Evolutionary conservation across 1,284 basidiomycete species (phyloP), one percentile per base, ranked within the genome.

Genomic region (Singerocomus rubriflavus): DNA sequence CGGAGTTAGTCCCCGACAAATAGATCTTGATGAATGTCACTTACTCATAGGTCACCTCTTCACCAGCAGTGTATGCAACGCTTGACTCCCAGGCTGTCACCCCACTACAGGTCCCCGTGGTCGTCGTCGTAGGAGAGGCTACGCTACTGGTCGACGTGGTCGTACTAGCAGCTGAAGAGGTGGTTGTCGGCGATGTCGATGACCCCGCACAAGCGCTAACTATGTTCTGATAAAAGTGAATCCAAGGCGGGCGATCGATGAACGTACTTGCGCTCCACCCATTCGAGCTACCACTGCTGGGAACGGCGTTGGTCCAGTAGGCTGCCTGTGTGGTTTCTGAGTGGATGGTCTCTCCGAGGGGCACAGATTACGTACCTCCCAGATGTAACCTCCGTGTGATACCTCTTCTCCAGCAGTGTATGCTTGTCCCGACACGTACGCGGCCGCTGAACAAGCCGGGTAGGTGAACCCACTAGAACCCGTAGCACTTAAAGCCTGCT

Each of bases 381-480:
- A 86, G 55, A 86, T 80, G 62, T 85, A 85, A 29, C 82, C 81
- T 40, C 71, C 64, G 59, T 74, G 85, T 12, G 81, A 76, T 21
- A 81, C 82, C 55, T 75, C 61, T 4, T 76, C 12, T 21, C 78
- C 78, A 5, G 72, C 81, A 5, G 73, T 61, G 63, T 88, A 86
- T 51, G 62, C 70, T 6, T 63, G 74, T 27, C 80, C 79, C 7
- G 77, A 63, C 33, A 70, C 69, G 60, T 71, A 87, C 1, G 77
- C 73, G 14, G 79, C 71, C 8, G 81, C 80, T 27, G 76, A 74
- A 62, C 84, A 86, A 45, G 78, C 59, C 12, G 84, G 83, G 63
- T 75, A 86, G 2, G 75, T 79, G 64, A 87, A 87, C 4, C 82
- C 82, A 21, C 81, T 81, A 21, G 82, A 80, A 37, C 84, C 84